Evolutionary conservation across 2,329 filamentous ascomycete genomes (phyloP), one percentile per base, ranked within the genome.

Genomic region (Coniochaeta hoffmannii): DNA sequence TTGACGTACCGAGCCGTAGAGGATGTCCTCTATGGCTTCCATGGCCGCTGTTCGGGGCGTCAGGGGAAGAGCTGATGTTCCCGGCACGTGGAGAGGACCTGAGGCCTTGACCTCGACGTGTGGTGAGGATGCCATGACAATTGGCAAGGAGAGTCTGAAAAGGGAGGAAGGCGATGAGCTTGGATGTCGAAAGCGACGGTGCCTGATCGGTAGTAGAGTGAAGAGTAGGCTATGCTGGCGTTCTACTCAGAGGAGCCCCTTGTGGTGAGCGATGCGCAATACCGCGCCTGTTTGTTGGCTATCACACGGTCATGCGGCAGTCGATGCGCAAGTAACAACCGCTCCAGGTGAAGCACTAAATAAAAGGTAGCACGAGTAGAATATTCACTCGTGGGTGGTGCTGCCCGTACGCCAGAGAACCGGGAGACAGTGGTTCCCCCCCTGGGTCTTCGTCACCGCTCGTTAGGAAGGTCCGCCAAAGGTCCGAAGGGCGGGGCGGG

Each of bases 21-120:
- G 67, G 55, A 99, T 83, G 66, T 97, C 92, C 71, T 96, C 92
- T 38, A 93, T 65, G 5, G 90, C 89, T 65, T 94, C 87, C 63
- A 77, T 71, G 10, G 73, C 69, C 30, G 76, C 74, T 7, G 75
- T 72, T 60, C 69, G 75, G 53, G 67, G 54, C 41, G 24, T 57
- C 19, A 28, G 53, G 52, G 50, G 57, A 44, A 28, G 57, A 56
- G 53, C 53, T 53, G 57, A 54, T 54, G 36, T 52, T 53, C 53
- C 31, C 28, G 50, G 55, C n/a, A 38, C 51, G 30, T 55, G 31
- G 15, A 59, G 52, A 44, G 61, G 54, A 11, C 56, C 50, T 53
- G 50, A 50, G 24, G 58, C 38, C 41, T 61, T 59, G 55, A 61
- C 55, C 32, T 56, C 36, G 30, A 51, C 57, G 50, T 59, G 52